These are phyloP conservation scores for Dothiorella sarmentorum DNA, from an alignment of 2,329 filamentous ascomycete genomes.

Conservation along the genomic window DNA sequence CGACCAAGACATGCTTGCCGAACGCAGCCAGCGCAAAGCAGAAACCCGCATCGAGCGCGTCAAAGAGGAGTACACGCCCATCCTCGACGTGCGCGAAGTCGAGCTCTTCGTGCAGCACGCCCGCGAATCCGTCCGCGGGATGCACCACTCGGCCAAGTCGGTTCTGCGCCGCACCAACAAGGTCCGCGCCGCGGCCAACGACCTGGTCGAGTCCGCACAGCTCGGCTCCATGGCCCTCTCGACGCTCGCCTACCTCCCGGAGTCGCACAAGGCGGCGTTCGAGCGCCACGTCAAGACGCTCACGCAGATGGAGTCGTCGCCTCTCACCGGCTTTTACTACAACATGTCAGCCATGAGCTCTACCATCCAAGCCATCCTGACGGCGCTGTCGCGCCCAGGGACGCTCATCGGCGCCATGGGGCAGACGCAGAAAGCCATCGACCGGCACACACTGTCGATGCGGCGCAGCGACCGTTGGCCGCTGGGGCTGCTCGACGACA, in stretches of 20 bases:
- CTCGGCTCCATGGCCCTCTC: constrained; percentile 51
- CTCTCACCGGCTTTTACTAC: constrained; percentile 69
- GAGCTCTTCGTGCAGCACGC: constrained; percentile 91
- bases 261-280: constrained; percentile 65
- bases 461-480: constrained; percentile 76
- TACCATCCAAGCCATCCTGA: constrained; percentile 77
- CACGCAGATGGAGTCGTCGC: constrained; percentile 66
- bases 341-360: constrained; percentile 76
- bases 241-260: constrained; percentile 64
- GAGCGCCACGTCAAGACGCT: constrained; percentile 67
- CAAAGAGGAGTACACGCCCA: constrained; percentile 80
- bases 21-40: constrained; percentile 82
- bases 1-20: constrained; percentile 82
- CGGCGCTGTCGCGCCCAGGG: constrained; percentile 73
- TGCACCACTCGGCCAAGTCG: constrained; percentile 79
- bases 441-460: constrained; percentile 73
- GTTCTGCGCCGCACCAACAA: constrained; percentile 76
- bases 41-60: constrained; percentile 79
- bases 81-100: constrained; percentile 77
- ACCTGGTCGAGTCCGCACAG: constrained; percentile 64
- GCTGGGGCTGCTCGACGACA: constrained; percentile 79
- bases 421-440: constrained; percentile 69
- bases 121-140: constrained; percentile 79
- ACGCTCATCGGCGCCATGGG: constrained; percentile 73
- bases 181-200: constrained; percentile 61